Base-by-base conservation (phyloP, 441 rosid genomes). In the Aquilaria agallochum region DNA sequence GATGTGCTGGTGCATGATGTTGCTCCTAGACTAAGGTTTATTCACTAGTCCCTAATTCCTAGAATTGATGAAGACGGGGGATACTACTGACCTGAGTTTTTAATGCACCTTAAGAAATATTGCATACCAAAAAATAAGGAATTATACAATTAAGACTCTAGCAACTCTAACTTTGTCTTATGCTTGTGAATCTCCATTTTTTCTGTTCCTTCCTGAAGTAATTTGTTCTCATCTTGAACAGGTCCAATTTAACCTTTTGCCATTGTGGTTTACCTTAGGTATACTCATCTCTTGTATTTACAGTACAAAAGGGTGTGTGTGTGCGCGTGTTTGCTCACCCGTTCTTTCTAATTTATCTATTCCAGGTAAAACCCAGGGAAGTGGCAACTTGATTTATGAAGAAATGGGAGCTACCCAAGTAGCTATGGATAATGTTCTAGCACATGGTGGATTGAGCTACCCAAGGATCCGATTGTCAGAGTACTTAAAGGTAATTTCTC, bases 221-320 rank as follows among this genome's bases (percentile, higher is more conserved):
- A 49, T 59, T 62, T 20, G 50, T 70, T 58, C 9, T 72, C 73
- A 50, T 72, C 67, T 64, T 64, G 65, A 49, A 58, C 85, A 91
- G 96, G 79, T 91, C 54, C 88, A 77, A 47, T 61, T 68, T 68
- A 60, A 82, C 72, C 82, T 89, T 58, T 71, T 85, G 77, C 94
- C 96, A 0, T 59, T 82, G 60, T 81, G 83, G 88, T 87, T 76
- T 83, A 81, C 76, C 66, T 78, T 89, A 69, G 97, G 97, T 88
- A 78, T 65, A 74, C 49, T 68, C 46, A 51, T 69, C 53, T 69
- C 53, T 63, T 59, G 55, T 58, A 55, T 52, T 62, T 57, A 42
- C 48, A 36, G 48, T 45, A 45, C 62, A 55, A 34, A 65, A 50
- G 11, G 31, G 15, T 13, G 50, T 34, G 31, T 6, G 34, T 11